These are phyloP conservation scores for Ophiocordyceps sinensis DNA, from an alignment of 2,329 filamentous ascomycete genomes.

Conservation along the genomic window DNA sequence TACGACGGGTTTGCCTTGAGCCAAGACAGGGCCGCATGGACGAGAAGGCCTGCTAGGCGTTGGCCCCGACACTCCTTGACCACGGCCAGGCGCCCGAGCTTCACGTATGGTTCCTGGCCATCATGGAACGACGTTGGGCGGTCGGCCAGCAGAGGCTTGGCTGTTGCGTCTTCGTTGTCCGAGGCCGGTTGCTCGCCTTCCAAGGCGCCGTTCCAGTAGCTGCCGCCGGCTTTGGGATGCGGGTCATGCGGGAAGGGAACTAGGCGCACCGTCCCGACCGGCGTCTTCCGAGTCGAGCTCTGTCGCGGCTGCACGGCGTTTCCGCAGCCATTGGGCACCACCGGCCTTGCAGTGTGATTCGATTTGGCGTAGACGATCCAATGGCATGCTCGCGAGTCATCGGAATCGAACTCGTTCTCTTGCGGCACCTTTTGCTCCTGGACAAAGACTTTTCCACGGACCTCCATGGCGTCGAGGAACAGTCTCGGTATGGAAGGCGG, in stretches of 20 bases:
- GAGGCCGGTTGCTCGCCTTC: conserved; percentile 9
- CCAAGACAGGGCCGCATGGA: conserved; percentile 56
- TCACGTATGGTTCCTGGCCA: conserved; percentile 61
- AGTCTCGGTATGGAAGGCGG: conserved; percentile 29
- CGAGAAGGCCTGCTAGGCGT: conserved; percentile 49
- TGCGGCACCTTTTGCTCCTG: conserved; percentile 41
- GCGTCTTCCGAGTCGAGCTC: conserved; percentile 32
- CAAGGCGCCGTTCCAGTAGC: conserved; percentile 31
- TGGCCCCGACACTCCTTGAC: conserved; percentile 48
- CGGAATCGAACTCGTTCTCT: conserved; percentile 63
- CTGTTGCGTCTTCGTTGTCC: not conserved
- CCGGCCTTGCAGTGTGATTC: conserved; percentile 27
- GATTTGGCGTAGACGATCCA: conserved; percentile 73
- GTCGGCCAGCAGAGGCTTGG: conserved; percentile 18
- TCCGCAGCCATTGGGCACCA: conserved; percentile 28
- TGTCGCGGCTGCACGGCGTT: conserved; percentile 25
- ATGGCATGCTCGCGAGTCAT: conserved; percentile 69
- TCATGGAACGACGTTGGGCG: conserved; percentile 38
- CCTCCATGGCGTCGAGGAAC: conserved; percentile 50
- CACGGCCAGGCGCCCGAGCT: conserved; percentile 66
- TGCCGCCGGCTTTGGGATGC: conserved; percentile 39
- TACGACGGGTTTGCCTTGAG: conserved; percentile 42
- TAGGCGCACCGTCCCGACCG: conserved; percentile 60
- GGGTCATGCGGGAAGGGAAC: conserved; percentile 66
- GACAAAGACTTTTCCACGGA: conserved; percentile 48